Conservation (phyloP, 1,284 basidiomycete species). For the Ganoderma leucocontextum region DNA sequence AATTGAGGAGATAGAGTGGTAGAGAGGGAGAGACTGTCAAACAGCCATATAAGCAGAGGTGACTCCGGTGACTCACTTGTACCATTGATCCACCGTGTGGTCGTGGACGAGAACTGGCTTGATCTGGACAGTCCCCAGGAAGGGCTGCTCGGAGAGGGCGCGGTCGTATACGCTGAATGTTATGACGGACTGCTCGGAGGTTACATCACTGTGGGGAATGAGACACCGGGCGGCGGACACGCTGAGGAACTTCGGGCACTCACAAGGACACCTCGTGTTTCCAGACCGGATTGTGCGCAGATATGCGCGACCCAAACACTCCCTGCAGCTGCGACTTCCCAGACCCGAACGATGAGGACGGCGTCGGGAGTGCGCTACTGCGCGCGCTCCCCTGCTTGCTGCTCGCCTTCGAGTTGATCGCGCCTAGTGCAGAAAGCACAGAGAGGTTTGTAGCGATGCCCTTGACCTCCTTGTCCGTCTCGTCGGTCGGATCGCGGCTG, state of each 20-base stretch:
- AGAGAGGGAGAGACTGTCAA: background rate
- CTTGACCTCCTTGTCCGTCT: conserved; percentile 87
- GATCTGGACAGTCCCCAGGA: conserved; percentile 92
- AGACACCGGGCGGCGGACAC: conserved; percentile 20
- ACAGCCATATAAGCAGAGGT: background rate
- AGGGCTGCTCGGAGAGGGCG: conserved; percentile 81
- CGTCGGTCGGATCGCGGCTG: conserved; percentile 88
- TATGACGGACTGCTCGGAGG: conserved; percentile 87
- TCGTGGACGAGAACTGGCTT: conserved; percentile 91
- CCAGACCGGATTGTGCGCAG: conserved; percentile 94
- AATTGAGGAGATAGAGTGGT: background rate
- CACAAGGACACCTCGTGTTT: conserved; percentile 98
- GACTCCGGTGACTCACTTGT: conserved; percentile 69
- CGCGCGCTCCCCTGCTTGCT: conserved; percentile 29
- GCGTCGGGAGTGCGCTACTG: conserved; percentile 45
- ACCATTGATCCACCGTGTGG: conserved; percentile 98
- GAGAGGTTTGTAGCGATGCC: conserved; percentile 75
- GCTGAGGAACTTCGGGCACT: conserved; percentile 46
- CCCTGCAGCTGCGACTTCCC: conserved; percentile 43
- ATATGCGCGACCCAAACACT: conserved; percentile 66
- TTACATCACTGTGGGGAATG: conserved; percentile 82
- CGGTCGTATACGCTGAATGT: conserved; percentile 96
- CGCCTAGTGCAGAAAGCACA: conserved; percentile 73
- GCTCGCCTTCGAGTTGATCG: conserved; percentile 69
- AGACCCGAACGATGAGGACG: conserved; percentile 52